Conservation (phyloP, 371 early-diverging fungal genomes). For the Blakeslea trispora region DNA sequence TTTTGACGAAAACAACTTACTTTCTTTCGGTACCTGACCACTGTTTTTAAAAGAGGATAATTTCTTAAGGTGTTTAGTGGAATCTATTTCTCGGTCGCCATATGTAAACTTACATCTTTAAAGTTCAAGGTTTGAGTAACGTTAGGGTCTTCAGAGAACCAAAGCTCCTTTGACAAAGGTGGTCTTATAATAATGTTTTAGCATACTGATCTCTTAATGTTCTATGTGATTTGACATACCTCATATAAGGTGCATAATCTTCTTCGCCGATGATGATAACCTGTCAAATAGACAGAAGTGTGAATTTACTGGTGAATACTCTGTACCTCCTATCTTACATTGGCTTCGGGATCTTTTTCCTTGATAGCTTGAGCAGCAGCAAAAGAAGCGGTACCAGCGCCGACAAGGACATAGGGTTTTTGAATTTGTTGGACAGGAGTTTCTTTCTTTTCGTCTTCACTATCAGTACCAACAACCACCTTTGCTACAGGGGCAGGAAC, state of each 20-base stretch:
- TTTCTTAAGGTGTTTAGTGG: background rate
- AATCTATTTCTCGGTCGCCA: no score
- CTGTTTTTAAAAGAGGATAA: conserved; percentile 15
- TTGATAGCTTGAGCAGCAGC: conserved; percentile 71
- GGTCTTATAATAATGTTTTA: conserved; percentile 31
- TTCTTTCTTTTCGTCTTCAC: conserved; percentile 7
- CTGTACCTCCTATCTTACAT: conserved; percentile 40
- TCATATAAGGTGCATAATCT: conserved; percentile 66
- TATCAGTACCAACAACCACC: conserved; percentile 11
- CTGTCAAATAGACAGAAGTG: conserved; percentile 18
- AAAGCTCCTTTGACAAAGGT: conserved; percentile 77
- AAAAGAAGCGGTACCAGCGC: conserved; percentile 72
- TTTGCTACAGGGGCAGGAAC: conserved; percentile 8
- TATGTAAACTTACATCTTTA: conserved; percentile 54
- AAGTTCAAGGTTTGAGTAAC: conserved; percentile 56
- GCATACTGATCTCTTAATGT: background rate
- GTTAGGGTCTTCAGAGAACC: conserved; percentile 63
- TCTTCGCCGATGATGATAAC: conserved; percentile 71
- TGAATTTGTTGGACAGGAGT: conserved; percentile 31
- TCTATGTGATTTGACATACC: conserved; percentile 27
- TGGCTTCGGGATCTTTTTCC: conserved; percentile 67
- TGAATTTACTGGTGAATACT: background rate
- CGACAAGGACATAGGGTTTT: conserved; percentile 59
- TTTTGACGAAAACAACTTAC: conserved; percentile 23
- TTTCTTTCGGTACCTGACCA: conserved; percentile 72